Conservation (phyloP, 805 yeast genomes). For the Kluyveromyces siamensis region DNA sequence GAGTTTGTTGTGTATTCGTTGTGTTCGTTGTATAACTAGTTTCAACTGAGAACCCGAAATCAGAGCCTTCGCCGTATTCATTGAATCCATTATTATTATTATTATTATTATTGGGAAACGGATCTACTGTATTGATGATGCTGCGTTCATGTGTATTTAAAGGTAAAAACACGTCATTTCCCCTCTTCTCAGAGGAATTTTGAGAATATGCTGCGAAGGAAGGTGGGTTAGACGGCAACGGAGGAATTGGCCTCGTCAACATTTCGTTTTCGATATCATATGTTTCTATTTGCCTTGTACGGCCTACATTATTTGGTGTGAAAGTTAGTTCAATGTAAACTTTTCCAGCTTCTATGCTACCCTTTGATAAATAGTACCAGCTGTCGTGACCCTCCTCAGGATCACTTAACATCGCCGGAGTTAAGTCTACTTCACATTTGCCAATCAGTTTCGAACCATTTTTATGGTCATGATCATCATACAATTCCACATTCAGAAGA, state of each 20-base stretch:
- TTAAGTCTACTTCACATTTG: constrained; percentile 66
- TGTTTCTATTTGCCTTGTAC: background rate
- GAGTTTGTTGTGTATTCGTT: constrained; percentile 15
- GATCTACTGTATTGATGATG: background rate
- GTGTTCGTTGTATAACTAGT: constrained; percentile 17
- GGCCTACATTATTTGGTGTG: constrained; percentile 40
- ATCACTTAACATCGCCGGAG: constrained; percentile 58
- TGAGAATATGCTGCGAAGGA: background rate
- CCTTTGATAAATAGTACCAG: constrained; percentile 69
- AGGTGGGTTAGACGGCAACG: constrained; percentile 20
- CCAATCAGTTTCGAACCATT: constrained; percentile 84
- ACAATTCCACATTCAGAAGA: constrained; percentile 55
- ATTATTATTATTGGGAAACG: background rate
- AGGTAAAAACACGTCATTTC: background rate
- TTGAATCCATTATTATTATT: background rate
- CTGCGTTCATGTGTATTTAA: background rate
- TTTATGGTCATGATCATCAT: constrained; percentile 67
- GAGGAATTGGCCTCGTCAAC: constrained; percentile 22
- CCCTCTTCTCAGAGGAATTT: background rate
- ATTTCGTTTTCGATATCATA: background rate
- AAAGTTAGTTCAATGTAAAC: constrained; percentile 88
- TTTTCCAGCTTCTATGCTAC: constrained; percentile 69
- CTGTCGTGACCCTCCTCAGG: constrained; percentile 70
- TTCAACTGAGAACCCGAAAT: constrained; percentile 10
- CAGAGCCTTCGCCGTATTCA: background rate